A percentile compares a stretch with the other conserved stretches of the same genome.
Evolutionary conservation across 2,329 filamentous ascomycete species (phyloP).

Genomic region (Xylaria sp.): DNA sequence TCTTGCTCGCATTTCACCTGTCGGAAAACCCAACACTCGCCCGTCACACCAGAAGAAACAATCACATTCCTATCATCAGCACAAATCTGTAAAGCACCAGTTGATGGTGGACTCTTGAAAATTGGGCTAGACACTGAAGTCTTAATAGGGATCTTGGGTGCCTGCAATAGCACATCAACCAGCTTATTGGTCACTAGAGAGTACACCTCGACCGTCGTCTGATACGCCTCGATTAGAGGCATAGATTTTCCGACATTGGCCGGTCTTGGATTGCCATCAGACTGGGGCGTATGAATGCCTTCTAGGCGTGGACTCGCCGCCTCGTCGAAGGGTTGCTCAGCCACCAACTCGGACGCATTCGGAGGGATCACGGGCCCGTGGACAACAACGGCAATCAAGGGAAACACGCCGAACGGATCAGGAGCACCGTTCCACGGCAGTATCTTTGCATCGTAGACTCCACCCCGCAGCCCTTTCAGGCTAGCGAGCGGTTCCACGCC

Average conservation of each 20-base stretch:
- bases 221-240: conserved; percentile 64
- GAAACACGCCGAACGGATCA: conserved; percentile 61
- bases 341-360: conserved; percentile 38
- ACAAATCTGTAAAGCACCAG: conserved; percentile 73
- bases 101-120: conserved; percentile 69
- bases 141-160: conserved; percentile 63
- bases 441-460: conserved; percentile 81
- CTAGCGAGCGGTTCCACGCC: conserved; percentile 71
- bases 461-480: conserved; percentile 76
- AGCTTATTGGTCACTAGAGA: conserved; percentile 76
- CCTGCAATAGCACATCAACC: conserved; percentile 73
- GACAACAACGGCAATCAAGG: conserved; percentile 77
- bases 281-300: conserved; percentile 46
- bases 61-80: conserved; percentile 72
- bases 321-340: conserved; percentile 43
- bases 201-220: conserved; percentile 88
- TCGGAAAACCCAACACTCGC: conserved; percentile 81
- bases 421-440: conserved; percentile 66
- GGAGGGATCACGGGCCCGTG: conserved; percentile 71
- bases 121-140: conserved; percentile 62
- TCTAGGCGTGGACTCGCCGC: conserved; percentile 46
- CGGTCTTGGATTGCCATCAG: conserved; percentile 44
- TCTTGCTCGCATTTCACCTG: conserved; percentile 50
- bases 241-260: conserved; percentile 39
- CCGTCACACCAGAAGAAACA: conserved; percentile 78